Conservation (phyloP, 2,329 filamentous ascomycete genomes). For the Aureobasidium musti region DNA sequence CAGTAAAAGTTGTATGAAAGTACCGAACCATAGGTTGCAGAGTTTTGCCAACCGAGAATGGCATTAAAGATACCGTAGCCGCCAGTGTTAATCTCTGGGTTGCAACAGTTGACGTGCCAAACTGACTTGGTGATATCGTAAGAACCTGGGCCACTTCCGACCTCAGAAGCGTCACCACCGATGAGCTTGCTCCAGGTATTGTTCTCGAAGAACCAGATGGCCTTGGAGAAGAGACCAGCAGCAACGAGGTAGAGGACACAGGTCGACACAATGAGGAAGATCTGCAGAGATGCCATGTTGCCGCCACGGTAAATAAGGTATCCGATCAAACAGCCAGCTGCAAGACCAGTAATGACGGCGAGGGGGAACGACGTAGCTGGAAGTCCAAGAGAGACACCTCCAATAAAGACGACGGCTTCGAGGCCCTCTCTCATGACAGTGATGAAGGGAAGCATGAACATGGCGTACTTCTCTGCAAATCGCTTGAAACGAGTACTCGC, state of each 20-base stretch:
- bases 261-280: conserved; percentile 79
- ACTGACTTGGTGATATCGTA: conserved; percentile 78
- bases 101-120: conserved; percentile 87
- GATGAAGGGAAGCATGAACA: conserved; percentile 84
- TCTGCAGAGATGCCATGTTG: conserved; percentile 66
- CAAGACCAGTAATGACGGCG: conserved; percentile 70
- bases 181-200: conserved; percentile 67
- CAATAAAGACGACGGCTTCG: conserved; percentile 83
- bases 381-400: conserved; percentile 75
- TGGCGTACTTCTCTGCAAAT: conserved; percentile 74
- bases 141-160: conserved; percentile 68
- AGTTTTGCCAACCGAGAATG: conserved; percentile 84
- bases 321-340: conserved; percentile 67
- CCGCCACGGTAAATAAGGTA: conserved; percentile 75
- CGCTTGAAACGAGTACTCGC: conserved; percentile 57
- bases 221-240: conserved; percentile 76
- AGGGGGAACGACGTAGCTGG: conserved; percentile 77
- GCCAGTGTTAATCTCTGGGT: conserved; percentile 68
- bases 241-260: conserved; percentile 83
- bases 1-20: conserved; percentile 89
- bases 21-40: conserved; percentile 82
- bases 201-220: conserved; percentile 72
- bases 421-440: conserved; percentile 85
- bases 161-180: conserved; percentile 64
- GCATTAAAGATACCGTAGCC: conserved; percentile 89